Evolutionary conservation across 768 basidiomycete species (phyloP).

Genomic region (Psilocybe sp.): DNA sequence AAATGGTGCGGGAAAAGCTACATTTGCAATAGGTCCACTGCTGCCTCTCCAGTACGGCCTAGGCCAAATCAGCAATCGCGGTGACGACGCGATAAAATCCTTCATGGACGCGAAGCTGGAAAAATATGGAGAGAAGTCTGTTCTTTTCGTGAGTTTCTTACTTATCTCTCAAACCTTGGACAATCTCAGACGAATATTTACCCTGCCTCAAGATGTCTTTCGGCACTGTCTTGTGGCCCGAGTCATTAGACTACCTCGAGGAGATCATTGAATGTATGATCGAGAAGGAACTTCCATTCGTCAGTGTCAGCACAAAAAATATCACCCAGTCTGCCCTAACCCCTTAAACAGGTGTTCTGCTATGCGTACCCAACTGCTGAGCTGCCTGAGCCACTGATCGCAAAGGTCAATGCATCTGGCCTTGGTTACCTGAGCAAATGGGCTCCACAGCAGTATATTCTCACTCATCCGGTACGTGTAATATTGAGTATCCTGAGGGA

Average conservation of each 20-base stretch:
- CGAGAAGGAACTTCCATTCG: conserved; percentile 14
- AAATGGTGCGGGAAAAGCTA: not conserved
- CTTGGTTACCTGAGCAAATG: conserved; percentile 7
- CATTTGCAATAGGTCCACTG: conserved; percentile 8
- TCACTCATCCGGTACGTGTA: conserved; percentile 8
- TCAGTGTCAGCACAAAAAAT: not conserved
- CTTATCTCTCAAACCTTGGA: not conserved
- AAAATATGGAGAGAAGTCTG: conserved; percentile 9
- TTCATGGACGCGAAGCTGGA: conserved; percentile 7
- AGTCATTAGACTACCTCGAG: conserved; percentile 9
- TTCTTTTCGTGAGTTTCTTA: conserved; percentile 7
- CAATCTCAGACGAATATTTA: not conserved
- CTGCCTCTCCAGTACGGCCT: conserved; percentile 3
- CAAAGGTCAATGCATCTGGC: conserved; percentile 9
- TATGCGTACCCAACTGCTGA: conserved; percentile 5
- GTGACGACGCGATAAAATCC: conserved; percentile 1
- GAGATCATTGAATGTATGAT: conserved; percentile 9
- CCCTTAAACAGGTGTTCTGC: conserved; percentile 3
- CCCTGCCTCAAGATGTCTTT: conserved; percentile 9
- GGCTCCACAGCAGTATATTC: conserved; percentile 12
- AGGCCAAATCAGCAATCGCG: not conserved
- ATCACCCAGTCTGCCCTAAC: not conserved
- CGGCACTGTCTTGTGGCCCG: conserved; percentile 13
- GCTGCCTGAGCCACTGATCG: not conserved
- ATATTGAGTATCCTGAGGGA: not conserved